A percentile compares a stretch with the other conserved stretches of the same genome.
These are phyloP conservation scores for Entoloma clypeatum DNA, from an alignment of 1,284 basidiomycete genomes.

Conservation along the genomic window DNA sequence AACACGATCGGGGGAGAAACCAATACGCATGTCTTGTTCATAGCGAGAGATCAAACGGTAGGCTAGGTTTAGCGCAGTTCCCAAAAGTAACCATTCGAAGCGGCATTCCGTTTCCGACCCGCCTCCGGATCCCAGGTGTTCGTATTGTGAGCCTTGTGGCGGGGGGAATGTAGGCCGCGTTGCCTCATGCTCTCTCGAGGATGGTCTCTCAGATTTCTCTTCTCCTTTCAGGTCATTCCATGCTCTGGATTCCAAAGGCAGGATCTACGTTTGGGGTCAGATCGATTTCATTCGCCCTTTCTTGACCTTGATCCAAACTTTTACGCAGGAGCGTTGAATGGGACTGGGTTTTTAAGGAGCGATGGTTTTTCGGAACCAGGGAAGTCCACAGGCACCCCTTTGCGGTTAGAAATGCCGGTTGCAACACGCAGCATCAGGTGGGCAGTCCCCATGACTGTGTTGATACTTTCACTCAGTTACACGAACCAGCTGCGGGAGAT, in stretches of 20 bases:
- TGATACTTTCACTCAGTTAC: conserved; percentile 7
- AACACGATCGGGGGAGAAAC: too few species aligned
- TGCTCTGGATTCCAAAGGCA: conserved; percentile 71
- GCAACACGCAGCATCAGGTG: conserved; percentile 63
- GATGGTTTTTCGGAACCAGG: conserved; percentile 58
- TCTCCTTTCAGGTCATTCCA: conserved; percentile 64
- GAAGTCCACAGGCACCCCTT: conserved; percentile 48
- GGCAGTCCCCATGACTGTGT: conserved; percentile 4
- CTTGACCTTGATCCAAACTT: conserved; percentile 7
- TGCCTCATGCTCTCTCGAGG: conserved; percentile 2
- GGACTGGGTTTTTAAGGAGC: conserved; percentile 34
- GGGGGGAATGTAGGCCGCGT: conserved; percentile 66
- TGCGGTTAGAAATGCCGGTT: conserved; percentile 53
- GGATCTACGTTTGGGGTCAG: conserved; percentile 81
- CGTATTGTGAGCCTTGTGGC: conserved; percentile 75
- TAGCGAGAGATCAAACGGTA: conserved; percentile 55
- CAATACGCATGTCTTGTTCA: conserved; percentile 1
- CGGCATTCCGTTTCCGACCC: conserved; percentile 59
- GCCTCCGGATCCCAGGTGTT: conserved; percentile 51
- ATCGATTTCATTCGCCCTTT: conserved; percentile 6
- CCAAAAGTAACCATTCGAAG: conserved; percentile 34
- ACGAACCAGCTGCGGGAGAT: conserved; percentile 60
- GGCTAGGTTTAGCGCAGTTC: conserved; percentile 50
- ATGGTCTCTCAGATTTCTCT: conserved; percentile 5
- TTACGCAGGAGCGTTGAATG: conserved; percentile 58